Conservation (phyloP, 805 yeast species). For the Spathaspora sp. region DNA sequence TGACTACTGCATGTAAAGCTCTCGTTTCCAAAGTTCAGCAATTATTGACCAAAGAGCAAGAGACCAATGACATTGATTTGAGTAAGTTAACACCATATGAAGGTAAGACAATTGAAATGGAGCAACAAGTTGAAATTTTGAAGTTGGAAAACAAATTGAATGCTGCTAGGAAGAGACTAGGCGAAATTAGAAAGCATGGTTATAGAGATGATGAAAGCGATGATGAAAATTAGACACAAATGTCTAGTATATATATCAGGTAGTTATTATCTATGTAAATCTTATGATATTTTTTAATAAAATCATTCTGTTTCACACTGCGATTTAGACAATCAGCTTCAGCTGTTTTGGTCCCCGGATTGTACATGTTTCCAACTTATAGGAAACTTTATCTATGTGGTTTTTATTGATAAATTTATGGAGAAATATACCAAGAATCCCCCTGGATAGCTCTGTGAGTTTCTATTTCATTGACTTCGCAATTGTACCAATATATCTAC, state of each 20-base stretch:
- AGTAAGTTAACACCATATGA: slow-evolving; percentile 69
- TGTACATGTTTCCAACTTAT: too few relatives aligned
- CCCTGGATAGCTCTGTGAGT: too few relatives aligned
- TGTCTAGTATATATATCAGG: neutral
- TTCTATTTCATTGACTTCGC: too few relatives aligned
- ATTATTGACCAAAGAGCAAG: slow-evolving; percentile 42
- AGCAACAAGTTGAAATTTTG: slow-evolving; percentile 86
- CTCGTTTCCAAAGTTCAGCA: slow-evolving; percentile 69
- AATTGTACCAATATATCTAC: too few relatives aligned
- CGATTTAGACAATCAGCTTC: too few relatives aligned
- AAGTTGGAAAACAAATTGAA: slow-evolving; percentile 72
- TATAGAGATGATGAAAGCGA: slow-evolving; percentile 59
- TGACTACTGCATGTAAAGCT: slow-evolving; percentile 70
- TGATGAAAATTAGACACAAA: slow-evolving; percentile 34
- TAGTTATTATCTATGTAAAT: neutral
- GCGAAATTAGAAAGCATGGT: slow-evolving; percentile 78
- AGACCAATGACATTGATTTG: slow-evolving; percentile 50
- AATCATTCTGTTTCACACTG: neutral
- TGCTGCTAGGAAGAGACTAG: slow-evolving; percentile 74
- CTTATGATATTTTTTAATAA: neutral
- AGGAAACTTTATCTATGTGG: too few relatives aligned
- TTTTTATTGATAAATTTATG: too few relatives aligned
- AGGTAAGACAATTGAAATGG: slow-evolving; percentile 84
- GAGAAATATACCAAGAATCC: too few relatives aligned
- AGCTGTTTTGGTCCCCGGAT: too few relatives aligned